These are phyloP conservation scores for Phytophthora tubulina DNA, from an alignment of 352 stramenopile genomes.

Conservation along the genomic window DNA sequence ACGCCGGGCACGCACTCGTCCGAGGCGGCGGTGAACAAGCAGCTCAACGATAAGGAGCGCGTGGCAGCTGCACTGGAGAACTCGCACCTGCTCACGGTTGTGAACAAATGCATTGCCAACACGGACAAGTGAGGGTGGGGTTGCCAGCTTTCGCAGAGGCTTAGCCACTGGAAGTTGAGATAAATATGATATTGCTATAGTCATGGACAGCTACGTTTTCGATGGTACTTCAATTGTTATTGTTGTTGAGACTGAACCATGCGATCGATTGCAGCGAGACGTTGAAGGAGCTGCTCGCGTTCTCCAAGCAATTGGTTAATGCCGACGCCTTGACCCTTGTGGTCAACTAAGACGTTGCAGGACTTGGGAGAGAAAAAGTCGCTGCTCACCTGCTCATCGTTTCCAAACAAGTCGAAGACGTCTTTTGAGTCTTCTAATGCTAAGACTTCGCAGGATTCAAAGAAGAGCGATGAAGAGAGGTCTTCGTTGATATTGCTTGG, in stretches of 20 bases:
- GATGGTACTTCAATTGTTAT: conserved; percentile 7
- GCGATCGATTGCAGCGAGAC: conserved; percentile 53
- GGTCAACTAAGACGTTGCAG: conserved; percentile 1
- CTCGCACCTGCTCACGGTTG: conserved; percentile 94
- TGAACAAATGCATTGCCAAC: conserved; percentile 97
- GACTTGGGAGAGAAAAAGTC: conserved; percentile 2
- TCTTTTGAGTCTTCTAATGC: conserved; percentile 50
- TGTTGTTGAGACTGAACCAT: conserved; percentile 33
- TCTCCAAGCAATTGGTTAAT: conserved; percentile 48
- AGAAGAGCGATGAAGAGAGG: conserved; percentile 6
- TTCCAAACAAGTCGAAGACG: conserved; percentile 39
- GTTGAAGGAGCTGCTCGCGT: conserved; percentile 44
- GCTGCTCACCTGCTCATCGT: conserved; percentile 7
- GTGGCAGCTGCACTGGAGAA: conserved; percentile 97
- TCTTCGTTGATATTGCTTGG: conserved; percentile 1
- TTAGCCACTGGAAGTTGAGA: conserved; percentile 8
- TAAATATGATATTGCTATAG: conserved; percentile 45
- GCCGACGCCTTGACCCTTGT: conserved; percentile 7
- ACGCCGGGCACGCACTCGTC: conserved; percentile 95
- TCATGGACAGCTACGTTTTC: conserved; percentile 8
- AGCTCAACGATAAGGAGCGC: conserved; percentile 97
- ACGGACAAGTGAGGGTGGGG: conserved; percentile 79
- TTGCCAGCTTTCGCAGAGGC: conserved; percentile 11
- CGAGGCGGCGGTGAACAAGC: conserved; percentile 97
- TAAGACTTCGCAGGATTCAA: conserved; percentile 35